Conservation (phyloP, 2,329 filamentous ascomycete species). For the Pseudogymnoascus sp. region DNA sequence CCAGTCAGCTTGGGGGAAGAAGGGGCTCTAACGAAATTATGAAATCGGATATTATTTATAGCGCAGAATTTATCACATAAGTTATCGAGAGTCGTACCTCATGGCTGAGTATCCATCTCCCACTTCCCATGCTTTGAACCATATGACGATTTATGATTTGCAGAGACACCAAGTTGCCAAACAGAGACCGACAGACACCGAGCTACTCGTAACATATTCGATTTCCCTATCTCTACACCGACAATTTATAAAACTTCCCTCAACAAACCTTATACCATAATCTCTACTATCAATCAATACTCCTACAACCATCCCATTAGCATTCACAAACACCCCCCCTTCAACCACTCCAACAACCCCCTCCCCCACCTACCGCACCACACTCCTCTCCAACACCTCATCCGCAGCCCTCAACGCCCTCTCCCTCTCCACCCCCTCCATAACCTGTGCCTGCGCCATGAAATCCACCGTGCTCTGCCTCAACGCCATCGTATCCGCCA, state of each 20-base stretch:
- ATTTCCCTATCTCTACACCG: not conserved
- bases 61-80: not conserved
- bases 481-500: constrained; percentile 9
- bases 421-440: constrained; percentile 17
- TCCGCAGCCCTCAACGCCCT: constrained; percentile 15
- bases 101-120: not conserved
- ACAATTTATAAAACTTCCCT: not conserved
- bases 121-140: not conserved
- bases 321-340: not conserved
- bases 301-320: not conserved
- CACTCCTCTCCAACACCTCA: not conserved
- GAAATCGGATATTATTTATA: not conserved
- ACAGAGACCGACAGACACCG: not conserved
- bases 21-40: not conserved
- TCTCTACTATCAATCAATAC: not conserved
- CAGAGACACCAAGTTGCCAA: not conserved
- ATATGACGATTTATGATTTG: not conserved
- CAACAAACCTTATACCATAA: not conserved
- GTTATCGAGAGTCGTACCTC: not conserved
- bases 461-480: constrained; percentile 21
- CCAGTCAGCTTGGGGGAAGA: not conserved
- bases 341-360: too few relatives aligned
- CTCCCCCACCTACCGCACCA: not conserved
- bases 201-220: not conserved
- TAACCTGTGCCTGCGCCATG: constrained; percentile 14